Percentiles rank a stretch among this genome's conserved stretches.
phyloP scores from a whole-genome alignment of 225 moss, liverwort and hornwort genomes.

The Physcomitrellopsis africana region DNA sequence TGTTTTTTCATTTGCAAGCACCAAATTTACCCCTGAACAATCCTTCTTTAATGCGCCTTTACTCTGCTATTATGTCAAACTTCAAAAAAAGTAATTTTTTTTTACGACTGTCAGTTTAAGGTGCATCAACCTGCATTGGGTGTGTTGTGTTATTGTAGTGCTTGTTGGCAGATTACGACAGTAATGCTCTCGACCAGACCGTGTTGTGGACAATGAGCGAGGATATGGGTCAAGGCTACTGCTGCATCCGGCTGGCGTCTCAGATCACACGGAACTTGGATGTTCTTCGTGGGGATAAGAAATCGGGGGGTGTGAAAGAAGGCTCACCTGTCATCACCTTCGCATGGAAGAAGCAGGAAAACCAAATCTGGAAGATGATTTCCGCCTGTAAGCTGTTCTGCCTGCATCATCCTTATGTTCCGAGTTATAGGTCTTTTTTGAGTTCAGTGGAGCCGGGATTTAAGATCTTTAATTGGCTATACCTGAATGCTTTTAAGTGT shows the following conservation, averaged over 20 bases:
- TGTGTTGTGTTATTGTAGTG: constrained; percentile 32
- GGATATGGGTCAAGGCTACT: constrained; percentile 72
- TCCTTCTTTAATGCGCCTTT: too few species aligned
- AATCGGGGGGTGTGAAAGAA: constrained; percentile 70
- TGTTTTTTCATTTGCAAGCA: background rate
- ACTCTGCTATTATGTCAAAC: too few species aligned
- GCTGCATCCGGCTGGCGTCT: constrained; percentile 68
- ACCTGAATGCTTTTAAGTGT: background rate
- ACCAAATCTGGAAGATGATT: constrained; percentile 81
- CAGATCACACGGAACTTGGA: constrained; percentile 72
- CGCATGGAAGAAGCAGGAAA: constrained; percentile 78
- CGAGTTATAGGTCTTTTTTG: background rate
- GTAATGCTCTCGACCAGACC: constrained; percentile 43
- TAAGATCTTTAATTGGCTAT: too few species aligned
- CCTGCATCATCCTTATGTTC: background rate
- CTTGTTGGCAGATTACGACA: constrained; percentile 43
- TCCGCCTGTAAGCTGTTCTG: constrained; percentile 46
- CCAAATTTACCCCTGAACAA: too few species aligned
- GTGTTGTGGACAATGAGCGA: constrained; percentile 66
- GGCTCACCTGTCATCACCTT: constrained; percentile 70
- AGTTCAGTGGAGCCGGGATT: background rate
- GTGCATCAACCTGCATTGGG: background rate
- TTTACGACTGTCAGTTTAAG: too few species aligned
- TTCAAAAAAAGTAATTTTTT: too few species aligned
- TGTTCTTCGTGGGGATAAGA: constrained; percentile 68